Evolutionary conservation across 169 alveolate species (phyloP).

Genomic region (Plasmodium sp.): DNA sequence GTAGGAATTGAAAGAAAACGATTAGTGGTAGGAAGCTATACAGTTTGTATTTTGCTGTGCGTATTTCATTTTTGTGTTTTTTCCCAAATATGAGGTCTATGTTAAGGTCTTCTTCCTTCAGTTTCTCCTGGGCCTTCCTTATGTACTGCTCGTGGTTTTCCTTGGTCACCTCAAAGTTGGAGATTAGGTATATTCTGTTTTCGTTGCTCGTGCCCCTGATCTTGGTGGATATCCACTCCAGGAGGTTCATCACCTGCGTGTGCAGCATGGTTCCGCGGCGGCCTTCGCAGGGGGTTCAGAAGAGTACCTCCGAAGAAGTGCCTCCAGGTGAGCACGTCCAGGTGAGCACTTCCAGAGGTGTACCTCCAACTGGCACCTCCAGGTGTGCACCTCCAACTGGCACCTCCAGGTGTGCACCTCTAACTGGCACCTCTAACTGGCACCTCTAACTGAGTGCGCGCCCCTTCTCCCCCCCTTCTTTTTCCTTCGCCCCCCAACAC

Average conservation of each 20-base stretch:
- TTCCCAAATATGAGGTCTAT: conserved; percentile 66
- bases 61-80: conserved; percentile 65
- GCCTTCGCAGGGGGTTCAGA: not conserved
- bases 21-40: conserved; percentile 77
- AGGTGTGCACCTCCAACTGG: not conserved
- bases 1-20: conserved; percentile 76
- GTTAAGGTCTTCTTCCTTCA: conserved; percentile 56
- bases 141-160: conserved; percentile 56
- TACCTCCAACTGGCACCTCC: no score
- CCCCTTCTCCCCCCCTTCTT: not conserved
- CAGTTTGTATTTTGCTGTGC: conserved; percentile 78
- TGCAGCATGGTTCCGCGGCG: not conserved
- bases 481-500: not conserved
- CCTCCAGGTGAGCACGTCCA: not conserved
- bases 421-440: no score
- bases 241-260: not conserved
- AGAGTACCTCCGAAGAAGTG: not conserved
- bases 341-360: not conserved
- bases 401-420: no score
- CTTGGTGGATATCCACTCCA: conserved; percentile 31
- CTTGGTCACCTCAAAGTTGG: conserved; percentile 44
- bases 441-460: not conserved
- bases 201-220: conserved; percentile 31
- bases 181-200: conserved; percentile 40
- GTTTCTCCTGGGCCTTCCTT: conserved; percentile 39